These are phyloP conservation scores for Acer yangbiense DNA, from an alignment of 345 rosid species.

Conservation along the genomic window DNA sequence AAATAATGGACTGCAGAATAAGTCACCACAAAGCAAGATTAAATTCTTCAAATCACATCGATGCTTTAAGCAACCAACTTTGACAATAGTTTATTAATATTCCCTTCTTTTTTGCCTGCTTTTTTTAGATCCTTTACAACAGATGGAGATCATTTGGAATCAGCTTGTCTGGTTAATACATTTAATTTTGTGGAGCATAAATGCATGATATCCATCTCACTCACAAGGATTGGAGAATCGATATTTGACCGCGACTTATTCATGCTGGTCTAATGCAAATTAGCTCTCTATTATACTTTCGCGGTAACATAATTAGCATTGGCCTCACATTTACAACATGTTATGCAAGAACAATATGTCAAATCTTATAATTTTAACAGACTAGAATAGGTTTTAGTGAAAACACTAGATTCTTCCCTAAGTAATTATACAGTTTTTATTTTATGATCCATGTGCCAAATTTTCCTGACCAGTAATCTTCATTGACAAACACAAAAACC, in stretches of 20 bases:
- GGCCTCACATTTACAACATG: conserved; percentile 11
- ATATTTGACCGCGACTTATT: neutral
- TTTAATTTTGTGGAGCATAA: conserved; percentile 21
- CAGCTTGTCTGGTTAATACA: conserved; percentile 17
- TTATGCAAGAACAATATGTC: conserved; percentile 29
- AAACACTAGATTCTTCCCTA: conserved; percentile 5
- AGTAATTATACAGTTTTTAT: neutral
- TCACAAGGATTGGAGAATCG: neutral
- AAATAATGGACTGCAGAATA: conserved; percentile 33
- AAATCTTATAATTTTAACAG: conserved; percentile 9
- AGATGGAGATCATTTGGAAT: conserved; percentile 23
- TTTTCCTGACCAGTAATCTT: conserved; percentile 6
- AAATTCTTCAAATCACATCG: conserved; percentile 57
- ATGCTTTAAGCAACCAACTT: conserved; percentile 49
- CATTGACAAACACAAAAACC: neutral
- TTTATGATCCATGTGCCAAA: conserved; percentile 2
- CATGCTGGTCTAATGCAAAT: neutral
- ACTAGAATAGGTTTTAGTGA: neutral
- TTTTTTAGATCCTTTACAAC: conserved; percentile 35
- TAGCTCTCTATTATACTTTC: conserved; percentile 24
- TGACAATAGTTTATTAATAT: conserved; percentile 29
- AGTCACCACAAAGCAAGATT: conserved; percentile 57
- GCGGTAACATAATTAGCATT: conserved; percentile 22
- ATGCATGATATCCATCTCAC: conserved; percentile 21
- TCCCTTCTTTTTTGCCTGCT: conserved; percentile 37